Conservation (phyloP, 1,139 yeast species). For the Yamadazyma trypodendri region DNA sequence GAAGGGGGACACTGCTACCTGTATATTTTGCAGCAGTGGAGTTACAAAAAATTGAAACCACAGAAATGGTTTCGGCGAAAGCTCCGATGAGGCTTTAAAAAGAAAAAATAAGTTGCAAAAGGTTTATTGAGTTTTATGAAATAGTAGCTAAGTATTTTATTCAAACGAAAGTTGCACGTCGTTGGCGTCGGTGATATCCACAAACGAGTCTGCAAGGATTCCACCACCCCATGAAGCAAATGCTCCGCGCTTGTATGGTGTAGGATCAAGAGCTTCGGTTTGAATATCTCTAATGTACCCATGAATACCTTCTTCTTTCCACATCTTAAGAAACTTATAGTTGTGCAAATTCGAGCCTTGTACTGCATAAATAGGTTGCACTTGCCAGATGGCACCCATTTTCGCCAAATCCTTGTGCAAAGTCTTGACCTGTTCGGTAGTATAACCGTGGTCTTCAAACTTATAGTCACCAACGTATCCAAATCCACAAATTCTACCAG, state of each 20-base stretch:
- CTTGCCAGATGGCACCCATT: slow-evolving; percentile 45
- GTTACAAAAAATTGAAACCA: too few relatives aligned
- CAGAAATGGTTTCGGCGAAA: too few relatives aligned
- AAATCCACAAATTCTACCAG: slow-evolving; percentile 57
- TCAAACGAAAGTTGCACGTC: slow-evolving; percentile 14
- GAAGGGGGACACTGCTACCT: neutral
- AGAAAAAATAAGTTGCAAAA: neutral
- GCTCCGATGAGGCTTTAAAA: too few relatives aligned
- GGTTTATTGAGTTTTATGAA: too few relatives aligned
- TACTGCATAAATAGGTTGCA: slow-evolving; percentile 24
- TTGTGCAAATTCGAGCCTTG: slow-evolving; percentile 18
- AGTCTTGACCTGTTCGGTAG: slow-evolving; percentile 40
- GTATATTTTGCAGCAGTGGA: too few relatives aligned
- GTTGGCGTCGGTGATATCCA: slow-evolving; percentile 12
- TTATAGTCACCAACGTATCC: slow-evolving; percentile 60
- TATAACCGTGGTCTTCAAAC: slow-evolving; percentile 56
- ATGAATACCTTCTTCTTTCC: slow-evolving; percentile 19
- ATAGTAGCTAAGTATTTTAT: neutral
- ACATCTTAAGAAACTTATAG: slow-evolving; percentile 18
- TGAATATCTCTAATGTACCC: slow-evolving; percentile 21
- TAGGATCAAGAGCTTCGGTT: slow-evolving; percentile 10
- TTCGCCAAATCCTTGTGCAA: slow-evolving; percentile 57
- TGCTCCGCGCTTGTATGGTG: slow-evolving; percentile 9
- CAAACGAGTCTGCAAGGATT: slow-evolving; percentile 9
- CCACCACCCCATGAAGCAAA: slow-evolving; percentile 13